phyloP scores from a whole-genome alignment of 2,329 filamentous ascomycete species.

The Aspergillus pseudoglaucus region DNA sequence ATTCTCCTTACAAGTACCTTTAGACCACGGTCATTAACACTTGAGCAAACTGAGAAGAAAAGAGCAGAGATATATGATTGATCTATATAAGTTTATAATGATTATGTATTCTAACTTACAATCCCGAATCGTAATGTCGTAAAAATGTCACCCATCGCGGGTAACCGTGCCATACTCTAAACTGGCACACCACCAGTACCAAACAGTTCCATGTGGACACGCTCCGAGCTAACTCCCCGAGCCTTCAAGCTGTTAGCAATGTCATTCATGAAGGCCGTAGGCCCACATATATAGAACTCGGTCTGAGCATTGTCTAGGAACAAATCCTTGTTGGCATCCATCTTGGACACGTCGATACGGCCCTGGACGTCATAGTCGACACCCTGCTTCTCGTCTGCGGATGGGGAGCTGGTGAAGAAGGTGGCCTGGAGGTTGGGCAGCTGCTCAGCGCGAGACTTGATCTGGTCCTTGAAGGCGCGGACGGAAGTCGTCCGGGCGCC shows the following conservation, averaged over 20 bases:
- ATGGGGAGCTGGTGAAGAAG: slow-evolving; percentile 53
- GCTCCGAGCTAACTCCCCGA: slow-evolving; percentile 51
- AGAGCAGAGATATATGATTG: too few species aligned
- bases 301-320: slow-evolving; percentile 49
- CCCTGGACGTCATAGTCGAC: slow-evolving; percentile 55
- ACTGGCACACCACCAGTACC: slow-evolving; percentile 45
- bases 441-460: slow-evolving; percentile 39
- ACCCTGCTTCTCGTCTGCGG: slow-evolving; percentile 44
- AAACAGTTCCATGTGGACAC: slow-evolving; percentile 63
- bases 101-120: too few species aligned
- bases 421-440: slow-evolving; percentile 46
- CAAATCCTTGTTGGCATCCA: slow-evolving; percentile 51
- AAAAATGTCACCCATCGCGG: neutral
- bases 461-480: slow-evolving; percentile 49
- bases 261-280: slow-evolving; percentile 62
- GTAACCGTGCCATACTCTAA: neutral
- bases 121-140: neutral
- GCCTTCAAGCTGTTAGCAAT: slow-evolving; percentile 47
- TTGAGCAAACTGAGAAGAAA: too few species aligned
- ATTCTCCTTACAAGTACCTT: too few species aligned
- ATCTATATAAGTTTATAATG: too few species aligned
- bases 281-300: slow-evolving; percentile 68
- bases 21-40: too few species aligned
- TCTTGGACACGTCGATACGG: slow-evolving; percentile 51
- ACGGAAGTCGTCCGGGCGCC: slow-evolving; percentile 45